Evolutionary conservation across 805 yeast genomes (phyloP), one percentile per base, ranked within the genome.

Genomic region (Sugiyamaella smithiae): DNA sequence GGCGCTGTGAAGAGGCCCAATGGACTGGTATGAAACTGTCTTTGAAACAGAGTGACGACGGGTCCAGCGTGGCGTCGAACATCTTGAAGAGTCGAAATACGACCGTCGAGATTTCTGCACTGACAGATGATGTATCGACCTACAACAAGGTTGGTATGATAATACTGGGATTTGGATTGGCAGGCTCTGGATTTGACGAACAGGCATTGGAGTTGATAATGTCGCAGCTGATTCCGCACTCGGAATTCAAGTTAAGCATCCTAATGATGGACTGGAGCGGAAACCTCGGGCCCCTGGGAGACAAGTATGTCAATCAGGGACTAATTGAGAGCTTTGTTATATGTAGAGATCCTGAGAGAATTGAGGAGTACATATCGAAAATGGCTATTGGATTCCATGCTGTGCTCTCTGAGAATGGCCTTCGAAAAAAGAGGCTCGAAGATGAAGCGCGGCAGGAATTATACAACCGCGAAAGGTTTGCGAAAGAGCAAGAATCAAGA

Each of bases 141-240:
- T 76, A 77, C 55, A 58, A 65, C 23, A 62, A 65, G 19, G 61
- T 75, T 4, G 68, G 74, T 0, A 71, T 77, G 45, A 46, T 82
- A 4, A 53, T 82, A 2, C 69, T 80, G 56, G 82, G 79, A 54
- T 70, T 81, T 53, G 85, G 85, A 2, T 57, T 74, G 20, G 56
- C 67, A 1, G 57, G 62, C 17, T 46, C 55, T 6, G 57, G 50
- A 4, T 56, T 54, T n/a, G 81, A 76, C 50, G 57, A 66, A 20
- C 50, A 52, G 4, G 63, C 68, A 5, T 61, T 77, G 28, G 55
- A 51, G 12, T 71, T 71, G 50, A 60, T 75, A 3, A 47, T 69
- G 4, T 58, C 67, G 16, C 58, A 71, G 17, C 56, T 70, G n/a
- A 57, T 60, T 14, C 64, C 67, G 40, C 67, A 57, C 45, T 66